Base-by-base conservation (phyloP, 1,139 yeast genomes). In the Pneumocystis carinii region DNA sequence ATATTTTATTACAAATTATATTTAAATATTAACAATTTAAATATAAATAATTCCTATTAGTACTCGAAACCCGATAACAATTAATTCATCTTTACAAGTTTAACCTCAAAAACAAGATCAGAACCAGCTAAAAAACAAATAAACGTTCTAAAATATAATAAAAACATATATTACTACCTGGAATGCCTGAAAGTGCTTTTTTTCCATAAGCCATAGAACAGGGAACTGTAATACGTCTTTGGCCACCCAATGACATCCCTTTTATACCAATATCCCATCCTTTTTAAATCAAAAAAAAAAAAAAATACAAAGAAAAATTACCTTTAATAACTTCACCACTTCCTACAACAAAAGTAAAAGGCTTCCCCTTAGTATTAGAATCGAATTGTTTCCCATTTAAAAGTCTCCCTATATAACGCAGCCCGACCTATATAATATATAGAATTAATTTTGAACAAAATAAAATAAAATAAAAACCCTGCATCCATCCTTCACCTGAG, bases 241-340 rank as follows among this genome's bases (percentile, higher is more conserved):
- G 98, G 73, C 98, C 98, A 71, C 96, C 96, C 74, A 89, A 95
- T 67, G 95, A 84, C 97, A 94, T 90, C 75, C 98, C 98, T 65
- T 90, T 89, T 71, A 92, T 95, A 80, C 98, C 98, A 72, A 90
- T 81, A 75, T 92, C 99, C 86, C 96, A 92, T 68, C 97, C 98
- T 41, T 41, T 41, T 17, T 41, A 10, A 37, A 4, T 41, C 3
- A 41, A 41, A 59, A 61, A 7, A 19, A 15, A 19, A 15, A 59
- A 10, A 41, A 19, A n/a, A 56, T 37, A 67, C 68, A 39, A 17
- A 15, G 19, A 17, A 15, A 41, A 1, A 3, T 17, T 41, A 17
- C 53, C 53, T 77, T 88, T 89, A 80, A 94, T 94, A 72, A 95
- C 96, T 78, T 94, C 97, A 73, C 98, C 98, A 76, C 87, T 88